Base-by-base conservation (phyloP, 768 basidiomycete genomes). In the Russula sp. region DNA sequence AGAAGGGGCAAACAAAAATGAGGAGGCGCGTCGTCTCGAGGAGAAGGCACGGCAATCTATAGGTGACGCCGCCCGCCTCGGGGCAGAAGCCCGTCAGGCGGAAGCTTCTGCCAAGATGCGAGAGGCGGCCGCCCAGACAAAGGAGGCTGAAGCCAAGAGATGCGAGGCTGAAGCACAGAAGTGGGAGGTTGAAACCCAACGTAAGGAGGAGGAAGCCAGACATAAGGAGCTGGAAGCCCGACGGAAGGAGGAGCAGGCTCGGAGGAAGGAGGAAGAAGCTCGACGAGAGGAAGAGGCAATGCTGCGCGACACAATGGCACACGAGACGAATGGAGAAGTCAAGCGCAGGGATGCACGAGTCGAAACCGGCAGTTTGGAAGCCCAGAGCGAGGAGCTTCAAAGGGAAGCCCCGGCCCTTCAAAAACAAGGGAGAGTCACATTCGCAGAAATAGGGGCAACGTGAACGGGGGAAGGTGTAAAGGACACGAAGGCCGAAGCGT, bases 91-190 rank as follows among this genome's bases (percentile, higher is more conserved):
- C 7, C 66, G 67, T 51, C 51, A 57, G 55, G 69, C 67, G 48
- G 73, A 70, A 14, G 69, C 67, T 54, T 68, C 70, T 18, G 65
- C 62, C 35, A 66, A 57, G 59, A 50, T 59, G 59, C 71, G 59
- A 56, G 69, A 65, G 63, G 64, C 55, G 5, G 63, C 53, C 27
- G 52, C 66, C 6, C 66, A 61, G 61, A 57, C 35, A 27, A 63
- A 60, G 32, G 69, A 69, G 39, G 66, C 55, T 6, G 69, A 71
- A 40, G 73, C 73, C 32, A 70, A 72, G 39, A 71, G 70, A 39
- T 70, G 73, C 53, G 74, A 74, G 45, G 76, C 77, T 14, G 71
- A 72, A 44, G 70, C 72, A 34, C 73, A 71, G 69, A 53, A 68
- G 71, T 66, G 56, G 32, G 77, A 76, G 51, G 72, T 67, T n/a